Evolutionary conservation across 1,284 basidiomycete genomes (phyloP).

Genomic region (Rhodotorula sp.): DNA sequence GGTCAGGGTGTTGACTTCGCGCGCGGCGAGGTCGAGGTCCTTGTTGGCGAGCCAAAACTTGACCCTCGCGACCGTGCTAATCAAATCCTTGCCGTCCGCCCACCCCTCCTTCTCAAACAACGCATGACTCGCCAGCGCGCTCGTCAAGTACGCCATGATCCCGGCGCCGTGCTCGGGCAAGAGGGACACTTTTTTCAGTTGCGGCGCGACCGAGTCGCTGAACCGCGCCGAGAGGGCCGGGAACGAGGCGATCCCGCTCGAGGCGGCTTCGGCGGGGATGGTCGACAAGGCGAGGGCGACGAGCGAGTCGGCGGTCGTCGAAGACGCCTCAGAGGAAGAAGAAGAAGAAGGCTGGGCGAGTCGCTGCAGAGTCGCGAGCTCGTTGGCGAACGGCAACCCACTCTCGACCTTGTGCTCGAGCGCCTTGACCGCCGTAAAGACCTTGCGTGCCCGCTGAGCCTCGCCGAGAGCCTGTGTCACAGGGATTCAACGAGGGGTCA

Average conservation of each 20-base stretch:
- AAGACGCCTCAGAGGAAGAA: neutral
- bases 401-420: slow-evolving; percentile 59
- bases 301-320: slow-evolving; percentile 48
- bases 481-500: slow-evolving; percentile 9
- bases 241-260: slow-evolving; percentile 85
- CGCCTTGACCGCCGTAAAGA: slow-evolving; percentile 60
- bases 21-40: slow-evolving; percentile 84
- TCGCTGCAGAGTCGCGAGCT: slow-evolving; percentile 35
- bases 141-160: slow-evolving; percentile 82
- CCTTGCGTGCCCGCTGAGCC: slow-evolving; percentile 78
- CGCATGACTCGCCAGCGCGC: slow-evolving; percentile 70
- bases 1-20: slow-evolving; percentile 86
- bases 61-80: slow-evolving; percentile 83
- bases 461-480: slow-evolving; percentile 73
- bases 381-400: slow-evolving; percentile 36
- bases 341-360: slow-evolving; percentile 17
- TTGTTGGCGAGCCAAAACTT: slow-evolving; percentile 87
- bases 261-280: slow-evolving; percentile 60
- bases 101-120: slow-evolving; percentile 71
- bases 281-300: slow-evolving; percentile 67
- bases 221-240: slow-evolving; percentile 89
- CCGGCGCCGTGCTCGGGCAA: slow-evolving; percentile 81
- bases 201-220: slow-evolving; percentile 75
- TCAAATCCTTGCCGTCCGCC: slow-evolving; percentile 75
- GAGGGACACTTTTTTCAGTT: slow-evolving; percentile 81